A percentile compares a stretch with the other conserved stretches of the same genome.
phyloP scores from a whole-genome alignment of 148 eudicot genomes.

The Spergularia marina region DNA sequence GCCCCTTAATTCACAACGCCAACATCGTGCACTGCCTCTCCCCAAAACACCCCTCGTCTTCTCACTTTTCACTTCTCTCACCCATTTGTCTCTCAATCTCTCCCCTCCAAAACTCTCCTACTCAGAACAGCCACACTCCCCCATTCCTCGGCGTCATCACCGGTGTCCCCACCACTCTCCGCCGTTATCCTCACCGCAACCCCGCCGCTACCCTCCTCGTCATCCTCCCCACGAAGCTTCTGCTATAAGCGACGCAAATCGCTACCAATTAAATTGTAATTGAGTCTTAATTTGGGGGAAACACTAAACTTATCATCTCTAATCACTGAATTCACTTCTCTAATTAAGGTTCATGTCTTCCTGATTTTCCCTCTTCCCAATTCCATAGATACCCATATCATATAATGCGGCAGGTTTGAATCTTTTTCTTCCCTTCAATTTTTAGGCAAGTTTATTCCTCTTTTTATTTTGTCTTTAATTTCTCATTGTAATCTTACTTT shows the following conservation, averaged over 20 bases:
- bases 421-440: slow-evolving; percentile 8
- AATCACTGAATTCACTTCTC: not conserved
- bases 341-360: slow-evolving; percentile 17
- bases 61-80: too few relatives aligned
- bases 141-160: too few relatives aligned
- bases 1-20: too few relatives aligned
- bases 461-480: not conserved
- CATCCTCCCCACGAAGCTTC: too few relatives aligned
- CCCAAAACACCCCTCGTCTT: too few relatives aligned
- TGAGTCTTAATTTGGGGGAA: not conserved
- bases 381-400: not conserved
- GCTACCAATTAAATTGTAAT: not conserved
- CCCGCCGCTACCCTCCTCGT: too few relatives aligned
- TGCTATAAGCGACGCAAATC: not conserved
- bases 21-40: too few relatives aligned
- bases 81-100: too few relatives aligned
- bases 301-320: not conserved
- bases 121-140: too few relatives aligned
- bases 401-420: slow-evolving; percentile 12
- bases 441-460: not conserved
- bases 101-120: too few relatives aligned
- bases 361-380: slow-evolving; percentile 9
- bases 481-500: slow-evolving; percentile 1
- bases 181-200: too few relatives aligned
- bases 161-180: too few relatives aligned